Base-by-base conservation (phyloP, 352 stramenopile species). In the Paralagenidium karlingii region DNA sequence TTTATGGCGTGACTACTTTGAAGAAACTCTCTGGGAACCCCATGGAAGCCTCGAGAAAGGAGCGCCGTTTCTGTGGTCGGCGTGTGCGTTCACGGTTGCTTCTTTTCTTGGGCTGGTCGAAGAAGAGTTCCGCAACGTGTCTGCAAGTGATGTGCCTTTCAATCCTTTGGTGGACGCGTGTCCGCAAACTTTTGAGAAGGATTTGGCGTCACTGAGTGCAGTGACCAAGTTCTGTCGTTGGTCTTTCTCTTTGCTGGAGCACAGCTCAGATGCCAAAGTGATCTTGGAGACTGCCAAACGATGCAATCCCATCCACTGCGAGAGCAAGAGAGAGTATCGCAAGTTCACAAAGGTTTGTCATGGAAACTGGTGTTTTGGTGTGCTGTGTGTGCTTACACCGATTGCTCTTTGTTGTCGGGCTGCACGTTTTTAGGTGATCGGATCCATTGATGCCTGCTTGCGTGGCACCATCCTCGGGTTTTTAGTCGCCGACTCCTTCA, bases 201-300 rank as follows among this genome's bases (percentile, higher is more conserved):
- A 92, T 43, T 63, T 90, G 8, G 56, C 70, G 28, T 92, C 78
- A 6, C 45, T 92, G 16, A 55, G 57, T 26, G 68, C 68, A 9
- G 61, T 88, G 24, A 84, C 77, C 0, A 92, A 86, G 49, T 92
- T 92, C 43, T 87, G 70, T 28, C 66, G 78, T 31, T 92, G 79
- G 79, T 90, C 79, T 36, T 92, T 89, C 44, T 82, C 70, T 8
- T 61, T 92, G 27, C 49, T 92, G 24, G 76, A 90, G 40, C 73
- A 90, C 42, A 83, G 76, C 40, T 67, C 63, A 10, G 79, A 92
- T 30, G 76, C 79, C 16, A 92, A 92, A 45, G 75, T 92, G 15
- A 87, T 92, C 36, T 90, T 70, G 69, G 78, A 92, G 45, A 88
- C 78, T 10, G 64, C 78, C 26, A 89, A 89, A 53, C 73, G 78